phyloP scores from a whole-genome alignment of 805 yeast genomes.

The Teunomyces pallodes region DNA sequence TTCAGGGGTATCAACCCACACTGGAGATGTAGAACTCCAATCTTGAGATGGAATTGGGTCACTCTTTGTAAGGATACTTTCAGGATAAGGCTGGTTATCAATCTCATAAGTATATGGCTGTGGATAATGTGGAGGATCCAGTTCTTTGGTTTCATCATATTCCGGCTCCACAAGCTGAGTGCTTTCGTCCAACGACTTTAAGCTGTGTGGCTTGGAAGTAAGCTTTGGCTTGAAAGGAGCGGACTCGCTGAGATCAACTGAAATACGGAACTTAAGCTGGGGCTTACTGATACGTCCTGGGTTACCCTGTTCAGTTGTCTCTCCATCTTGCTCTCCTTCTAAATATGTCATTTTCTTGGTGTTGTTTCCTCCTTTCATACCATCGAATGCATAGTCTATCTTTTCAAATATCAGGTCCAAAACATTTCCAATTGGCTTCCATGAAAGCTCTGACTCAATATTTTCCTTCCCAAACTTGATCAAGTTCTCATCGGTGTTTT shows the following conservation, averaged over 20 bases:
- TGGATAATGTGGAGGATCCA: slow-evolving; percentile 55
- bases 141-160: slow-evolving; percentile 27
- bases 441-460: slow-evolving; percentile 41
- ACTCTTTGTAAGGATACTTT: slow-evolving; percentile 36
- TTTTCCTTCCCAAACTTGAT: slow-evolving; percentile 43
- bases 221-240: slow-evolving; percentile 78
- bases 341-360: slow-evolving; percentile 41
- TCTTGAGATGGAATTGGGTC: slow-evolving; percentile 53
- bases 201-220: slow-evolving; percentile 67
- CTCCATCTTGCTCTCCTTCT: slow-evolving; percentile 38
- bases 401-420: slow-evolving; percentile 75
- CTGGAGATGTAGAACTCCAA: slow-evolving; percentile 65
- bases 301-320: slow-evolving; percentile 8
- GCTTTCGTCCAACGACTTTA: slow-evolving; percentile 55
- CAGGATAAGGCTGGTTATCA: slow-evolving; percentile 65
- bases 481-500: slow-evolving; percentile 24
- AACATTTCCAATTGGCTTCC: slow-evolving; percentile 62
- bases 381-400: slow-evolving; percentile 67
- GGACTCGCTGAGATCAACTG: slow-evolving; percentile 65
- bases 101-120: slow-evolving; percentile 87
- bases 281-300: slow-evolving; percentile 56
- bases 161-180: slow-evolving; percentile 29
- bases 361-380: slow-evolving; percentile 15
- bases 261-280: slow-evolving; percentile 54
- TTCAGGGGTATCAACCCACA: slow-evolving; percentile 67